A percentile compares a stretch with the other conserved stretches of the same genome.
Evolutionary conservation across 495 filamentous ascomycete species (phyloP).

Genomic region (Coniosporium apollinis): DNA sequence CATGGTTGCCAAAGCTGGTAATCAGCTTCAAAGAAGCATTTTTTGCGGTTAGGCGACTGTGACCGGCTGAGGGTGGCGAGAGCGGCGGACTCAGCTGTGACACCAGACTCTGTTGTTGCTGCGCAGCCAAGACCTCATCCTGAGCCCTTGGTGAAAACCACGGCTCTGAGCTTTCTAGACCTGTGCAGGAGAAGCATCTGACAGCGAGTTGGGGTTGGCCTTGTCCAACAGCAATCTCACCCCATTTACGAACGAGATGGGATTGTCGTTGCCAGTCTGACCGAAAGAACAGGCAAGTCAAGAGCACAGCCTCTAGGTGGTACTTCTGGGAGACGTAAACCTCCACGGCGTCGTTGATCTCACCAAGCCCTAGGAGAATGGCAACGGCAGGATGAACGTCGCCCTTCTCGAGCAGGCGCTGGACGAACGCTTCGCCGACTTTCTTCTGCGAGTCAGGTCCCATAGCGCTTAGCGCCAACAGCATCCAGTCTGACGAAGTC

Average conservation of each 20-base stretch:
- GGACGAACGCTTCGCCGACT: conserved; percentile 81
- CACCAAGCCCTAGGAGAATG: conserved; percentile 79
- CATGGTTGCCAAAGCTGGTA: conserved; percentile 47
- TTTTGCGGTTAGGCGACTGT: conserved; percentile 36
- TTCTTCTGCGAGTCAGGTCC: conserved; percentile 67
- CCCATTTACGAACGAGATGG: conserved; percentile 82
- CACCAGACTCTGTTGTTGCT: conserved; percentile 19
- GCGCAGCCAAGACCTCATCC: conserved; percentile 37
- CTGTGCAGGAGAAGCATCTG: conserved; percentile 43
- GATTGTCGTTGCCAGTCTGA: conserved; percentile 79
- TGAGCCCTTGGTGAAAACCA: conserved; percentile 72
- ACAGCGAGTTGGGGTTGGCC: conserved; percentile 82
- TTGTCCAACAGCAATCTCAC: conserved; percentile 74
- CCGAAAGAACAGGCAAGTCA: conserved; percentile 49
- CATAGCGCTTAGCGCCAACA: conserved; percentile 82
- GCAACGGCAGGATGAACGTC: conserved; percentile 86
- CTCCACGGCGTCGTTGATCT: conserved; percentile 87
- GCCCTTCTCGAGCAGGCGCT: conserved; percentile 72
- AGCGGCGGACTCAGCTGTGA: conserved; percentile 23
- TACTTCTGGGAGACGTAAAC: conserved; percentile 84
- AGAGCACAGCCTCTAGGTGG: conserved; percentile 78
- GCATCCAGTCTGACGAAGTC: conserved; percentile 90
- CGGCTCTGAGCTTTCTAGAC: conserved; percentile 39
- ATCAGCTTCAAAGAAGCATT: conserved; percentile 83
- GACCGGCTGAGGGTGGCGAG: conserved; percentile 19